A percentile compares a stretch with the other conserved stretches of the same genome.
These are phyloP conservation scores for Tylopilus rubrobrunneus DNA, from an alignment of 768 basidiomycete genomes.

Conservation along the genomic window DNA sequence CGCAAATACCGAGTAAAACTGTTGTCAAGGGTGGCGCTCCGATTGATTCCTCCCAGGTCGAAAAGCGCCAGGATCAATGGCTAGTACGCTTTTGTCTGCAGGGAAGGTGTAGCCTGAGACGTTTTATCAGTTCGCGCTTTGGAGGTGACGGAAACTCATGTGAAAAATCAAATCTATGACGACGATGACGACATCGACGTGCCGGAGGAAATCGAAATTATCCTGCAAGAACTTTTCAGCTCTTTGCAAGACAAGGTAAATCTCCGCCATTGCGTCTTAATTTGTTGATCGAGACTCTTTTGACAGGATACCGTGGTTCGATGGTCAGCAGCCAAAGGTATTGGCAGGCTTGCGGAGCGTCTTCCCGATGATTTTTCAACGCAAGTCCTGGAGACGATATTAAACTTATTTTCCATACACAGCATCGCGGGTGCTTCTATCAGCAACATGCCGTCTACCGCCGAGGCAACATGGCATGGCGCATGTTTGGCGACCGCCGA, in stretches of 20 bases:
- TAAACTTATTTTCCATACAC: slow-evolving; percentile 75
- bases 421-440: slow-evolving; percentile 58
- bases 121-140: slow-evolving; percentile 21
- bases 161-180: slow-evolving; percentile 13
- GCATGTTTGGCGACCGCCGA: slow-evolving; percentile 91
- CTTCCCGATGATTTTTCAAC: slow-evolving; percentile 70
- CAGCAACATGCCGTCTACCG: slow-evolving; percentile 70
- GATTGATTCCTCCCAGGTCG: slow-evolving; percentile 51
- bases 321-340: slow-evolving; percentile 90
- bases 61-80: slow-evolving; percentile 40
- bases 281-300: not conserved
- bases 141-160: slow-evolving; percentile 13
- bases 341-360: slow-evolving; percentile 79
- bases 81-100: slow-evolving; percentile 26
- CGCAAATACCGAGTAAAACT: slow-evolving; percentile 70
- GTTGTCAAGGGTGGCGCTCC: slow-evolving; percentile 57
- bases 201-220: slow-evolving; percentile 72
- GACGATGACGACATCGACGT: slow-evolving; percentile 54
- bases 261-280: not conserved
- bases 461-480: slow-evolving; percentile 94
- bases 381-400: slow-evolving; percentile 79
- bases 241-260: slow-evolving; percentile 78
- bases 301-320: slow-evolving; percentile 88
- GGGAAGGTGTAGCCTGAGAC: slow-evolving; percentile 22
- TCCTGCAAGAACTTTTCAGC: slow-evolving; percentile 69